A percentile compares a stretch with the other conserved stretches of the same genome.
Conservation (phyloP, 2,329 filamentous ascomycete species). For the Pestalotiopsis sp. region DNA sequence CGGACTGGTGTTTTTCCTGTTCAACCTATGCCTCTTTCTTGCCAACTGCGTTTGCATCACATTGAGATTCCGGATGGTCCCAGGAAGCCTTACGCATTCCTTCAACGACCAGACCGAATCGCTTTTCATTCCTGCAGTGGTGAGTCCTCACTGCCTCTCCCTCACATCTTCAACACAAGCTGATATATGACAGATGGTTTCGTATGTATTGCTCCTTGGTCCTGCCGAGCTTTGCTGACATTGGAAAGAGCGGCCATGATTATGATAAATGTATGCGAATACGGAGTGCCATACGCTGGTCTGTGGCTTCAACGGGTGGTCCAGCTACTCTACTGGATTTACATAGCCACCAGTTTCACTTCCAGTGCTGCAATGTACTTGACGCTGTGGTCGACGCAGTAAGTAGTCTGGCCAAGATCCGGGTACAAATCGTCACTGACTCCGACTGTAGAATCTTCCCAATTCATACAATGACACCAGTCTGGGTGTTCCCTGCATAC, state of each 20-base stretch:
- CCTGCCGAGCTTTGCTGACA: neutral
- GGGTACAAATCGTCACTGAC: neutral
- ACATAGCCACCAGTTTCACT: slow-evolving; percentile 67
- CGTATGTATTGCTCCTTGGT: slow-evolving; percentile 14
- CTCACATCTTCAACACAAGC: neutral
- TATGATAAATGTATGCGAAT: slow-evolving; percentile 78
- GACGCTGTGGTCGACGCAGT: slow-evolving; percentile 67
- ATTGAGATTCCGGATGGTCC: slow-evolving; percentile 69
- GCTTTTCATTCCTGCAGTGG: slow-evolving; percentile 73
- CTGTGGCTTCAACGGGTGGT: slow-evolving; percentile 64
- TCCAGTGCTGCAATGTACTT: slow-evolving; percentile 75
- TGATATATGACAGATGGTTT: slow-evolving; percentile 14
- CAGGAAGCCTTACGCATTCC: slow-evolving; percentile 70
- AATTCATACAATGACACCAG: slow-evolving; percentile 82
- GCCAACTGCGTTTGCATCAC: slow-evolving; percentile 66
- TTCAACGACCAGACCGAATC: slow-evolving; percentile 79
- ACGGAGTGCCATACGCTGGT: slow-evolving; percentile 65
- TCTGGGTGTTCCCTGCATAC: slow-evolving; percentile 88
- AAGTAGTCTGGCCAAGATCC: slow-evolving; percentile 22
- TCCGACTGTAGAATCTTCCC: slow-evolving; percentile 50
- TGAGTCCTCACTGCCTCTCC: slow-evolving; percentile 33
- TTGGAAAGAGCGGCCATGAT: slow-evolving; percentile 68
- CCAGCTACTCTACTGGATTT: slow-evolving; percentile 74
- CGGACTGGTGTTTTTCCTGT: slow-evolving; percentile 62
- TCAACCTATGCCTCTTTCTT: slow-evolving; percentile 66